phyloP scores from a whole-genome alignment of 2,329 filamentous ascomycete species.

The Botrytis hyacinthi region DNA sequence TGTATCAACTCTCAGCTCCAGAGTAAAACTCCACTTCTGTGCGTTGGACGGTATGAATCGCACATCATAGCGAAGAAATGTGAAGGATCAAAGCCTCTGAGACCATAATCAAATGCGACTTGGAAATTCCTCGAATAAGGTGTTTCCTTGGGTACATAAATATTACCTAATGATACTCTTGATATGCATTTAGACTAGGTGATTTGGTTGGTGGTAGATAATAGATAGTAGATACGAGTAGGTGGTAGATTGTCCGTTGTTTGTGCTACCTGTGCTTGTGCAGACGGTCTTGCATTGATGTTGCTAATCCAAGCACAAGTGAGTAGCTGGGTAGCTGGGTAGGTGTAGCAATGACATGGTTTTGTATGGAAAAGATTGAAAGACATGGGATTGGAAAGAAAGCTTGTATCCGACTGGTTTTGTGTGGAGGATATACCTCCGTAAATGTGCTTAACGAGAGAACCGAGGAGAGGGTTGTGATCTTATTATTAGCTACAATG shows the following conservation, averaged over 20 bases:
- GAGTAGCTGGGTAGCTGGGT: neutral
- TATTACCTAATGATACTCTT: neutral
- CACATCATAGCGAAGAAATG: neutral
- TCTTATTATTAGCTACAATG: neutral
- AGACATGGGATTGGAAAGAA: neutral
- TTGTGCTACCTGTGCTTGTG: neutral
- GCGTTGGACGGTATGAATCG: neutral
- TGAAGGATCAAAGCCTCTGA: neutral
- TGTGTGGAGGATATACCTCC: neutral
- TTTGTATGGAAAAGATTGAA: neutral
- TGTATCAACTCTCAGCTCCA: neutral
- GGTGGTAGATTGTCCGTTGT: neutral
- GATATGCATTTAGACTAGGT: neutral
- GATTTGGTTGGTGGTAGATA: slow-evolving; percentile 12
- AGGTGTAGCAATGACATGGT: slow-evolving; percentile 8
- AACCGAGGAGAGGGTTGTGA: neutral
- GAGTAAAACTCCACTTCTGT: neutral
- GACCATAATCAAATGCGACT: neutral
- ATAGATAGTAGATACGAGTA: neutral
- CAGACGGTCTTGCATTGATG: slow-evolving; percentile 5
- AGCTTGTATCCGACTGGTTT: neutral
- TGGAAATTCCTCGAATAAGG: neutral
- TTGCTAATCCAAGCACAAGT: neutral
- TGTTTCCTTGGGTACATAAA: neutral
- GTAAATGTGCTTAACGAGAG: neutral